Base-by-base conservation (phyloP, 345 rosid genomes). In the Dipteronia sinensis region DNA sequence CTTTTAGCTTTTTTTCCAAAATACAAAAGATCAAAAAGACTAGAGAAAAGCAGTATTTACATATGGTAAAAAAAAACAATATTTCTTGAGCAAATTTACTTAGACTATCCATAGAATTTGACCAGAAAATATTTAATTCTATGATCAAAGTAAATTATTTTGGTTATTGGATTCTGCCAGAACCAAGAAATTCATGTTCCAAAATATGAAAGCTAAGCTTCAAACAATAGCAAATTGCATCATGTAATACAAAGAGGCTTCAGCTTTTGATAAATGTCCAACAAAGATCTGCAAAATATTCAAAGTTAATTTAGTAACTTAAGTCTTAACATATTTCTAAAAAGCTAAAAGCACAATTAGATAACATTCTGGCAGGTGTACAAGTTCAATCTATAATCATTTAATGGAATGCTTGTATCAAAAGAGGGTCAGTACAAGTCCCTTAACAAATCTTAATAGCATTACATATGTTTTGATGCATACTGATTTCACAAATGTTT, bases 71-170 rank as follows among this genome's bases (percentile, higher is more conserved):
- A 40, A n/a, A 42, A 53, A 73, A 44, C 3, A 62, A 46, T 6
- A 64, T 20, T 42, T 23, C 12, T 63, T 44, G n/a, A 74, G 61
- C 49, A 67, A 63, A 40, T 61, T 58, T 73, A 16, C 51, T 66
- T 66, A 5, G 55, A 62, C 10, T 11, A 2, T 46, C 17, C 61
- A 47, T 59, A 63, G 69, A 74, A 44, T 46, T 63, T 65, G 11
- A 73, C 17, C 25, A 10, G 7, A 63, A 74, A n/a, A 63, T 6
- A 63, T 1, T 20, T 22, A 71, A 71, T 12, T 29, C 49, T 7
- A 29, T 29, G 7, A 19, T 29, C 63, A 31, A 71, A n/a, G 9
- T 31, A 73, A 73, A 29, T 34, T 51, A 58, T 23, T 58, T 16
- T 58, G 7, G 23, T 38, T 34, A 72, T 10, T 47, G 51, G 73